Conservation (phyloP, 352 stramenopile genomes). For the Pythium insidiosum region DNA sequence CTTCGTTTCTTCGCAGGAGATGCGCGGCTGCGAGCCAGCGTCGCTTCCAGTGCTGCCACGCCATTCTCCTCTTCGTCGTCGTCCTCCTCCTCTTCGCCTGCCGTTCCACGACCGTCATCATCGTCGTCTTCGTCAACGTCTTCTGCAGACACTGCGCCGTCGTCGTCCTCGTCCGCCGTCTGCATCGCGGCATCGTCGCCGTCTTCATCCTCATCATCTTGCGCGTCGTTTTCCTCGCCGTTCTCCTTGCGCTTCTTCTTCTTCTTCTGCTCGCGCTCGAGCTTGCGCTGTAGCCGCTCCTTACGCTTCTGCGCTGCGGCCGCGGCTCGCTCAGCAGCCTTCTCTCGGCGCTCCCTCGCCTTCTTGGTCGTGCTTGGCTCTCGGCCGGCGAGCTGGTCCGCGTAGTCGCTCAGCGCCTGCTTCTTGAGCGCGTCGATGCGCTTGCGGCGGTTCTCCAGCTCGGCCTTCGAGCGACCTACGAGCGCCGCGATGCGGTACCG, state of each 20-base stretch:
- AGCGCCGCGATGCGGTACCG: conserved; percentile 62
- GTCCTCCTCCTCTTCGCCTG: conserved; percentile 4
- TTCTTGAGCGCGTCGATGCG: conserved; percentile 71
- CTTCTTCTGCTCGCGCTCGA: conserved; percentile 2
- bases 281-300: not conserved
- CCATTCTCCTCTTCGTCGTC: conserved; percentile 9
- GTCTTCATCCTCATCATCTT: no score
- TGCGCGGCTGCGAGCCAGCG: conserved; percentile 4
- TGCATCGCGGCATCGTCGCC: no score
- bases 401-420: conserved; percentile 50
- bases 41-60: conserved; percentile 10
- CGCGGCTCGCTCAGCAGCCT: not conserved
- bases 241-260: conserved; percentile 9
- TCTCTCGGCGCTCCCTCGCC: conserved; percentile 2
- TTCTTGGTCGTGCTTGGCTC: conserved; percentile 14
- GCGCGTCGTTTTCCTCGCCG: no score
- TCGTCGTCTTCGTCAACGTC: not conserved
- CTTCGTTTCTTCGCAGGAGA: not conserved
- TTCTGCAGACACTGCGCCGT: no score
- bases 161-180: no score
- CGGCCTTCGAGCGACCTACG: conserved; percentile 56
- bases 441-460: conserved; percentile 55
- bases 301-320: not conserved
- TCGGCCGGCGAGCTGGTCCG: conserved; percentile 27
- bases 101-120: not conserved